A percentile compares a stretch with the other conserved stretches of the same genome.
Evolutionary conservation across 1,139 yeast species (phyloP).

Genomic region (Trichomonascaceae sp.): DNA sequence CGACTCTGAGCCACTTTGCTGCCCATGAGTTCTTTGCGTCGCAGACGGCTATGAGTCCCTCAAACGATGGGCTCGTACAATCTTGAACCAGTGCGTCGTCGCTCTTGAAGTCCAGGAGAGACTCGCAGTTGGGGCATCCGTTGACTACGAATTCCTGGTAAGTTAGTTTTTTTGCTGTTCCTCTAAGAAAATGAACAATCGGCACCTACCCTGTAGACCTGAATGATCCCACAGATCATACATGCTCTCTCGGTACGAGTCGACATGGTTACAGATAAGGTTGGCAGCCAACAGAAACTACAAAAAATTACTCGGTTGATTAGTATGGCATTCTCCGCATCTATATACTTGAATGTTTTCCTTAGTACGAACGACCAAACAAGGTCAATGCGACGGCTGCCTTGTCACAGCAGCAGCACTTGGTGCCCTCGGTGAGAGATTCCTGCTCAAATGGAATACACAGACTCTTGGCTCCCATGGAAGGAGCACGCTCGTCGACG

Average conservation of each 20-base stretch:
- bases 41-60: conserved; percentile 86
- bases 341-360: background rate
- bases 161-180: conserved; percentile 5
- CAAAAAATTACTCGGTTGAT: background rate
- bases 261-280: conserved; percentile 30
- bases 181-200: background rate
- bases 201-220: conserved; percentile 42
- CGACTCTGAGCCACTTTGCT: conserved; percentile 91
- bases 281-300: too few species aligned
- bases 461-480: conserved; percentile 98
- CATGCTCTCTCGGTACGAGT: conserved; percentile 83
- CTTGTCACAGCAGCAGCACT: conserved; percentile 70
- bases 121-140: conserved; percentile 98
- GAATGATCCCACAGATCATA: conserved; percentile 91
- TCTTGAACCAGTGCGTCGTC: conserved; percentile 79
- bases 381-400: conserved; percentile 71
- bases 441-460: conserved; percentile 96
- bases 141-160: conserved; percentile 50
- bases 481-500: conserved; percentile 90
- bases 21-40: conserved; percentile 90
- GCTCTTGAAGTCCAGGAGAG: conserved; percentile 64
- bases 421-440: conserved; percentile 57
- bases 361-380: conserved; percentile 88
- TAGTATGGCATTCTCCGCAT: background rate
- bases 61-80: conserved; percentile 93